Conservation (phyloP, 164 flowering plant species). For the Nymphaea colorata region DNA sequence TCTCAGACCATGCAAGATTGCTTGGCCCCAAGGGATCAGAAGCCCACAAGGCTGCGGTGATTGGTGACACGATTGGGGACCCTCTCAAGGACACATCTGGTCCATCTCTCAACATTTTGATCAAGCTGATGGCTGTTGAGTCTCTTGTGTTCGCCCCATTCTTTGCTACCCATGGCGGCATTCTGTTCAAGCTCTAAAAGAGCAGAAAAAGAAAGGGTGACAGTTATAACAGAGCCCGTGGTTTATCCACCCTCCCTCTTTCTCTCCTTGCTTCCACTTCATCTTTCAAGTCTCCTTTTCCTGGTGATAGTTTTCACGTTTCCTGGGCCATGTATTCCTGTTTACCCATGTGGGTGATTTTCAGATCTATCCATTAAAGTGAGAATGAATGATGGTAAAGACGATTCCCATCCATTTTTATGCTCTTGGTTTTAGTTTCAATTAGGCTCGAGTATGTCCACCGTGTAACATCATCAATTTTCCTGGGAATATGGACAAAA, state of each 20-base stretch:
- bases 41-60: constrained; percentile 28
- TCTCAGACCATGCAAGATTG: constrained; percentile 20
- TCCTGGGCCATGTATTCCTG: background rate
- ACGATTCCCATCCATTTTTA: background rate
- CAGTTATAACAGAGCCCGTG: background rate
- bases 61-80: constrained; percentile 27
- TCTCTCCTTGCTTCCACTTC: background rate
- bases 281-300: too few species aligned
- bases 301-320: too few species aligned
- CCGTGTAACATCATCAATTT: background rate
- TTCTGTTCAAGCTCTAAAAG: constrained; percentile 16
- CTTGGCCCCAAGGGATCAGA: constrained; percentile 28
- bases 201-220: background rate
- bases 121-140: constrained; percentile 23
- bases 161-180: constrained; percentile 23
- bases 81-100: constrained; percentile 27
- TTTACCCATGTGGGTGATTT: background rate
- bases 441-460: background rate
- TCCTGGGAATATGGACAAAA: background rate
- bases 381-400: background rate
- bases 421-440: background rate
- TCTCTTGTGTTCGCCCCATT: constrained; percentile 29
- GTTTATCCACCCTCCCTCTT: background rate
- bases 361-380: background rate
- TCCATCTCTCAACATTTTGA: constrained; percentile 24